Conservation (phyloP, 805 yeast species). For the Wickerhamiella qilinensis region DNA sequence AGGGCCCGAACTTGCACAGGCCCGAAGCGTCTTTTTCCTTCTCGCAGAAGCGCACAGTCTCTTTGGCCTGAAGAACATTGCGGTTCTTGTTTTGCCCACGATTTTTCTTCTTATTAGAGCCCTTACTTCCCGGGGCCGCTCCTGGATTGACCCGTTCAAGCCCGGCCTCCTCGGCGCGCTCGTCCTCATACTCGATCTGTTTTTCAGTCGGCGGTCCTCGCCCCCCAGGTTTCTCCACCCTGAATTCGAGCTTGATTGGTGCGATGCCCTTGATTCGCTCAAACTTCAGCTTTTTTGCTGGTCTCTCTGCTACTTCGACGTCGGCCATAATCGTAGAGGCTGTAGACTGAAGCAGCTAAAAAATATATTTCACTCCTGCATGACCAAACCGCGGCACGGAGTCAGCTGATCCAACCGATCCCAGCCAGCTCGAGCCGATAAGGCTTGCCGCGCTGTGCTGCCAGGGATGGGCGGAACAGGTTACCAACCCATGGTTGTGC, state of each 20-base stretch:
- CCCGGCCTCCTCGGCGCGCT: slow-evolving; percentile 9
- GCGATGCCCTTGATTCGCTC: slow-evolving; percentile 17
- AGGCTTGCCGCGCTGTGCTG: too few relatives aligned
- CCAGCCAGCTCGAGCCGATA: too few relatives aligned
- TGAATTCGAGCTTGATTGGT: slow-evolving; percentile 8
- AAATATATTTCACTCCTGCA: too few relatives aligned
- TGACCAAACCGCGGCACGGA: too few relatives aligned
- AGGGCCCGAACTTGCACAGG: slow-evolving; percentile 41
- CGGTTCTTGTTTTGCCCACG: slow-evolving; percentile 17
- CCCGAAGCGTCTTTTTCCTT: slow-evolving; percentile 6
- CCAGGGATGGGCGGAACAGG: too few relatives aligned
- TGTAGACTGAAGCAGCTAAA: too few relatives aligned
- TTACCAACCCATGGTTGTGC: too few relatives aligned
- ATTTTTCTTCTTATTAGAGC: slow-evolving; percentile 10
- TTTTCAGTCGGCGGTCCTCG: background rate
- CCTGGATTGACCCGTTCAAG: slow-evolving; percentile 11
- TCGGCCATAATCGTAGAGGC: too few relatives aligned
- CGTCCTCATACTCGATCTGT: slow-evolving; percentile 2
- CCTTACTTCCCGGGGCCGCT: too few relatives aligned
- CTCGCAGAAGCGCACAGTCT: slow-evolving; percentile 13
- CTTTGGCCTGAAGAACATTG: slow-evolving; percentile 12
- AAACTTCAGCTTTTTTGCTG: background rate
- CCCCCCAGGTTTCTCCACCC: background rate
- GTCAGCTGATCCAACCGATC: too few relatives aligned
- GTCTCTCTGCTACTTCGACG: too few relatives aligned